These are phyloP conservation scores for Lepiota subincarnata DNA, from an alignment of 768 basidiomycete genomes.

Conservation along the genomic window DNA sequence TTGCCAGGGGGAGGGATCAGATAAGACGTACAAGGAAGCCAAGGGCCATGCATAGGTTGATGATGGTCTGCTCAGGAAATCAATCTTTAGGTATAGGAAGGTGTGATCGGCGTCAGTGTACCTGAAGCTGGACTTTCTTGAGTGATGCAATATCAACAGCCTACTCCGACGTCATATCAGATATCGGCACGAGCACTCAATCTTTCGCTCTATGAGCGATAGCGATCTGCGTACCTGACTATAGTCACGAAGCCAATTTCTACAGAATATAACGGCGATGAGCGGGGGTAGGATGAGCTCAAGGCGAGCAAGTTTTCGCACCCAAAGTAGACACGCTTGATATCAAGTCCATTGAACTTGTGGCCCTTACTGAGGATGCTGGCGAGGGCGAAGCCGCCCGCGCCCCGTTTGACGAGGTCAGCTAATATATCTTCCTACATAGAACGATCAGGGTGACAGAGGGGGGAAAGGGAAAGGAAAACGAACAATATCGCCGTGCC, in stretches of 20 bases:
- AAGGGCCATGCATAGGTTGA: conserved; percentile 86
- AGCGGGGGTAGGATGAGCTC: background rate
- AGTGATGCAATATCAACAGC: conserved; percentile 82
- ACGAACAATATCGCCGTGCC: conserved; percentile 86
- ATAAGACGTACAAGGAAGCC: conserved; percentile 71
- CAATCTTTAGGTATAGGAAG: conserved; percentile 3
- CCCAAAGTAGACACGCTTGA: conserved; percentile 85
- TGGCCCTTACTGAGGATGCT: conserved; percentile 53
- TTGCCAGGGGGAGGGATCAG: background rate
- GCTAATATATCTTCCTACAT: conserved; percentile 63
- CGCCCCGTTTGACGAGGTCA: conserved; percentile 53
- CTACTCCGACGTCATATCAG: conserved; percentile 25
- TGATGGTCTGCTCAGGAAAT: conserved; percentile 57
- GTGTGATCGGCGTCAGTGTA: conserved; percentile 22
- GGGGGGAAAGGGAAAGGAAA: background rate
- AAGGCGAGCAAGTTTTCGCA: conserved; percentile 25
- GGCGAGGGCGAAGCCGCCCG: conserved; percentile 54
- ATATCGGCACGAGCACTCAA: background rate
- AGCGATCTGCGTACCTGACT: conserved; percentile 46
- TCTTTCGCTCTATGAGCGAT: background rate
- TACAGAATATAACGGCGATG: conserved; percentile 20
- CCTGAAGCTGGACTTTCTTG: conserved; percentile 68
- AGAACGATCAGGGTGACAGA: conserved; percentile 10
- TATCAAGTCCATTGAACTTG: conserved; percentile 78
- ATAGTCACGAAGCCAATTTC: conserved; percentile 89